A percentile compares a stretch with the other conserved stretches of the same genome.
Conservation (phyloP, 148 eudicot genomes). For the Fagopyrum tataricum region DNA sequence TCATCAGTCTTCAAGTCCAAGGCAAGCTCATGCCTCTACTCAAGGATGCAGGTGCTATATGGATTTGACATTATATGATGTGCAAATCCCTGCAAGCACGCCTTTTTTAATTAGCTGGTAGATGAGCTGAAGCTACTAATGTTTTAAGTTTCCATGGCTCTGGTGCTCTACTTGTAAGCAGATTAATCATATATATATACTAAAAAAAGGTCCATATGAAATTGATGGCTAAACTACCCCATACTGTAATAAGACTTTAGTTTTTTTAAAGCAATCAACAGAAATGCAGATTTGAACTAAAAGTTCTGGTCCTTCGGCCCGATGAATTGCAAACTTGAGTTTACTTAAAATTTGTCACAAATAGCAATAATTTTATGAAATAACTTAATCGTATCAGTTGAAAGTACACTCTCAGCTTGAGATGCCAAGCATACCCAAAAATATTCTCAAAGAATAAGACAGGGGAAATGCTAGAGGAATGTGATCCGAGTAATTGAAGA, state of each 20-base stretch:
- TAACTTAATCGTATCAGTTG: too few species aligned
- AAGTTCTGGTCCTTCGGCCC: background rate
- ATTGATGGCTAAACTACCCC: background rate
- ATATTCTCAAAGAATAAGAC: background rate
- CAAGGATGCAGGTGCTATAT: slow-evolving; percentile 11
- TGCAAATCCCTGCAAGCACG: background rate
- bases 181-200: background rate
- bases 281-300: background rate
- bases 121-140: slow-evolving; percentile 7
- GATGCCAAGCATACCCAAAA: background rate
- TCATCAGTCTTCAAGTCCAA: slow-evolving; percentile 13
- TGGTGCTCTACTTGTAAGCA: background rate
- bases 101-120: background rate
- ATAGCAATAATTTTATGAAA: too few species aligned
- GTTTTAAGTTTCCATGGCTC: background rate
- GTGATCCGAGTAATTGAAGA: background rate
- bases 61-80: background rate
- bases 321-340: background rate
- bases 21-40: slow-evolving; percentile 6
- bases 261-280: background rate
- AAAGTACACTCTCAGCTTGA: too few species aligned
- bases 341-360: background rate
- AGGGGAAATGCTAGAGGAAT: background rate
- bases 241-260: background rate
- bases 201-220: background rate